Evolutionary conservation across 495 filamentous ascomycete species (phyloP).

Genomic region (Trichocladium uniseriatum): DNA sequence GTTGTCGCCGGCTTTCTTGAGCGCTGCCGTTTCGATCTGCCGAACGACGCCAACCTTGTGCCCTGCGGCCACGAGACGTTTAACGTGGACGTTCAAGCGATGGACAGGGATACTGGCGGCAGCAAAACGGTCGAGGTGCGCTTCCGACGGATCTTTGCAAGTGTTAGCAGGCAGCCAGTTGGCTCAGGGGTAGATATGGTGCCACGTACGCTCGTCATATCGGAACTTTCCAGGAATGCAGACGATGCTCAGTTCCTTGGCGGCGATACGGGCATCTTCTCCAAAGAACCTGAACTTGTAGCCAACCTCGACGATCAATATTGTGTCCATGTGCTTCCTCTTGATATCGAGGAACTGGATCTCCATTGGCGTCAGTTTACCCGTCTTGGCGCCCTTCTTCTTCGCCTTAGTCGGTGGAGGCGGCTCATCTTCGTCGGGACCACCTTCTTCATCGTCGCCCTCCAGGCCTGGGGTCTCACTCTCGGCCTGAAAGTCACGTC

Average conservation of each 20-base stretch:
- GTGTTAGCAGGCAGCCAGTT: conserved; percentile 7
- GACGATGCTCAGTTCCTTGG: conserved; percentile 87
- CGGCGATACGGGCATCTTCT: conserved; percentile 86
- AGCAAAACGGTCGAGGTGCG: conserved; percentile 85
- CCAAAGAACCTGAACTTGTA: conserved; percentile 98
- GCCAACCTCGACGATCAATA: conserved; percentile 87
- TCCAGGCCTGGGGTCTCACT: conserved; percentile 42
- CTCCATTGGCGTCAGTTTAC: conserved; percentile 91
- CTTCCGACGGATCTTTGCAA: conserved; percentile 67
- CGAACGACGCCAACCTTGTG: conserved; percentile 95
- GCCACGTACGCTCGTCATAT: conserved; percentile 72
- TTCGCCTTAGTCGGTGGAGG: conserved; percentile 37
- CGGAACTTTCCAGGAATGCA: conserved; percentile 94
- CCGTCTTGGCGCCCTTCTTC: conserved; percentile 64
- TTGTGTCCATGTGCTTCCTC: conserved; percentile 75
- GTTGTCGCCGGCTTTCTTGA: conserved; percentile 95
- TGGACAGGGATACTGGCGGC: conserved; percentile 94
- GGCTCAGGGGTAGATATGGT: neutral
- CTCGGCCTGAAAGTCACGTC: conserved; percentile 42
- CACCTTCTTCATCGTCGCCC: conserved; percentile 41
- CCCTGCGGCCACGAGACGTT: conserved; percentile 82
- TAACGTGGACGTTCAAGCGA: conserved; percentile 87
- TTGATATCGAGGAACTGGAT: conserved; percentile 91
- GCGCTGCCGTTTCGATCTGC: conserved; percentile 94
- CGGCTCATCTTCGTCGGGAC: conserved; percentile 34